A percentile compares a stretch with the other conserved stretches of the same genome.
These are phyloP conservation scores for Rhizoclosmatium sp. DNA, from an alignment of 192 early-diverging fungal species.

Conservation along the genomic window DNA sequence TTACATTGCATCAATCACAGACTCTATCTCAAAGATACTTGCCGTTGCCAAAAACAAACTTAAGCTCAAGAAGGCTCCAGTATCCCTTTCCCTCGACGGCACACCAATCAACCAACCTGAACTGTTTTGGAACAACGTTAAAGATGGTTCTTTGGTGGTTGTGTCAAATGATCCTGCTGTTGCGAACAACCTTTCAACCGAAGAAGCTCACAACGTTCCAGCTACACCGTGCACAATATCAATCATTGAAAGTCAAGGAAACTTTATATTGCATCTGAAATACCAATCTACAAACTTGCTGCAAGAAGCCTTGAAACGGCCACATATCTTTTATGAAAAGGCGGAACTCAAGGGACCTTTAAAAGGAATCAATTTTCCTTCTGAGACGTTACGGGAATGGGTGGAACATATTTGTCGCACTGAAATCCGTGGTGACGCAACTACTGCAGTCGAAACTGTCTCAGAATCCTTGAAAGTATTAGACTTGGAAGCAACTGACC, in stretches of 20 bases:
- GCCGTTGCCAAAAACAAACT: conserved; percentile 39
- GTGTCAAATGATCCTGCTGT: conserved; percentile 8
- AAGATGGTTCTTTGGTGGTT: conserved; percentile 26
- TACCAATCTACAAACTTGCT: conserved; percentile 41
- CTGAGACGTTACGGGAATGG: conserved; percentile 33
- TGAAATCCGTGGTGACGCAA: not conserved
- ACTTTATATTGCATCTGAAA: conserved; percentile 40
- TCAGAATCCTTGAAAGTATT: not conserved
- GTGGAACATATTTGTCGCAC: not conserved
- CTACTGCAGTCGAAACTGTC: not conserved
- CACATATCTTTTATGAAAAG: conserved; percentile 58
- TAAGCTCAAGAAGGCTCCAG: conserved; percentile 30
- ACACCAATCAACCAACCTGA: not conserved
- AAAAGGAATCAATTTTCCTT: conserved; percentile 61
- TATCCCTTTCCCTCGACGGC: conserved; percentile 15
- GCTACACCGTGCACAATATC: not conserved
- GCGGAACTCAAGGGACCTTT: conserved; percentile 56
- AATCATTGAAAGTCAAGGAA: not conserved
- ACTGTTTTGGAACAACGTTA: not conserved
- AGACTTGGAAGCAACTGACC: not conserved
- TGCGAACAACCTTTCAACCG: not conserved
- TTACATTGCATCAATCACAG: not conserved
- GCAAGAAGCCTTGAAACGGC: conserved; percentile 42
- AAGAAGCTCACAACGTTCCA: not conserved
- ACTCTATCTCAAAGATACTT: conserved; percentile 17